These are phyloP conservation scores for Penicillium pulvis DNA, from an alignment of 495 filamentous ascomycete genomes.

Conservation along the genomic window DNA sequence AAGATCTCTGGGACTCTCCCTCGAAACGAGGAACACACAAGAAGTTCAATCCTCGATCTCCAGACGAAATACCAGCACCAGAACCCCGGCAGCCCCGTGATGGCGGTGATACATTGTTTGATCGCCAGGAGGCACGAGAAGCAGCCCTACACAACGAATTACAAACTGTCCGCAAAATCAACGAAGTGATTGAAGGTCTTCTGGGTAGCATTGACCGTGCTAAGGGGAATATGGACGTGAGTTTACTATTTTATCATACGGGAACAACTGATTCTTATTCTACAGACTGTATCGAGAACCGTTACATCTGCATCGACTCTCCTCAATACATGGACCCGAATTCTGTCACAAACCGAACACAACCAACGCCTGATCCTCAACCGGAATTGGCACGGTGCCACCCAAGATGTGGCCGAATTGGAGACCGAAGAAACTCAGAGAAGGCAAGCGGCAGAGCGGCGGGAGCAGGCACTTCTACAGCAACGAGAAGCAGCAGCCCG, in stretches of 20 bases:
- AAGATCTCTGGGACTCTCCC: slow-evolving; percentile 75
- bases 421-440: slow-evolving; percentile 73
- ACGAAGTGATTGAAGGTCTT: slow-evolving; percentile 81
- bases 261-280: slow-evolving; percentile 9
- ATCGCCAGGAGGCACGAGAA: slow-evolving; percentile 71
- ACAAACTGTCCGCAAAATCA: slow-evolving; percentile 80
- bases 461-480: slow-evolving; percentile 71
- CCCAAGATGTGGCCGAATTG: slow-evolving; percentile 76
- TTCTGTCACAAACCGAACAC: slow-evolving; percentile 94
- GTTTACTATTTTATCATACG: slow-evolving; percentile 13
- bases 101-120: slow-evolving; percentile 56
- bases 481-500: slow-evolving; percentile 69
- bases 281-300: slow-evolving; percentile 80
- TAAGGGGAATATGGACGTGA: slow-evolving; percentile 87
- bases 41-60: slow-evolving; percentile 17
- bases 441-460: slow-evolving; percentile 73
- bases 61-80: slow-evolving; percentile 43
- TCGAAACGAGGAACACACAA: slow-evolving; percentile 45
- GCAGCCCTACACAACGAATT: slow-evolving; percentile 74
- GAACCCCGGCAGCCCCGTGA: slow-evolving; percentile 40
- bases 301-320: slow-evolving; percentile 87
- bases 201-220: slow-evolving; percentile 78
- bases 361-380: slow-evolving; percentile 91
- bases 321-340: slow-evolving; percentile 94
- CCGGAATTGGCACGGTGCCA: slow-evolving; percentile 85